Conservation (phyloP, 108 stramenopile genomes). For the Poteriospumella lacustris region DNA sequence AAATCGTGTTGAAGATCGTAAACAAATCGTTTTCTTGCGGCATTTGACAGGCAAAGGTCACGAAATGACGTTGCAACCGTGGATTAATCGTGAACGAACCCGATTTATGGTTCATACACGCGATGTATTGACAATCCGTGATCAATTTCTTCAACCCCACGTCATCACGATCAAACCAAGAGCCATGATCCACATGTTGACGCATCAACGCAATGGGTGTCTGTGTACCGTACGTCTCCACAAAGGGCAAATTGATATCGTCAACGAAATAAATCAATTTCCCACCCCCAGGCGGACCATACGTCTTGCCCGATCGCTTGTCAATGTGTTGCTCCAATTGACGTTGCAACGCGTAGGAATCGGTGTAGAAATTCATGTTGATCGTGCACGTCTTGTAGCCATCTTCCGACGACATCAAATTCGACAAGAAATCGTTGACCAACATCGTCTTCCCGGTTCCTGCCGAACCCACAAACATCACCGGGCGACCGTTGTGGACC, state of each 20-base stretch:
- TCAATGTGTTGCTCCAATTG: conserved; percentile 51
- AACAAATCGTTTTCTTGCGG: conserved; percentile 34
- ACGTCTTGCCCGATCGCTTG: conserved; percentile 46
- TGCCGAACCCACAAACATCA: conserved; percentile 46
- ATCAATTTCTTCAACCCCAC: conserved; percentile 39
- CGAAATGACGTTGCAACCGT: conserved; percentile 48
- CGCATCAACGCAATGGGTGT: conserved; percentile 45
- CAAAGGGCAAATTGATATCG: conserved; percentile 49
- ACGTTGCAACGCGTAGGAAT: conserved; percentile 37
- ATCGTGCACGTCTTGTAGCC: conserved; percentile 25
- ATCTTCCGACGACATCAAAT: neutral
- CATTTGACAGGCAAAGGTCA: conserved; percentile 33
- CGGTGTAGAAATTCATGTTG: conserved; percentile 56
- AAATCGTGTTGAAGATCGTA: conserved; percentile 38
- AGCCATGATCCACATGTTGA: conserved; percentile 40
- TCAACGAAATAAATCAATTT: conserved; percentile 43
- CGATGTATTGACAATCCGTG: conserved; percentile 36
- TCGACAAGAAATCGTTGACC: conserved; percentile 38
- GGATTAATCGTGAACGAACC: conserved; percentile 41
- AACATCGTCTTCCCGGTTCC: conserved; percentile 51
- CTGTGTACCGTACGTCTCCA: conserved; percentile 53
- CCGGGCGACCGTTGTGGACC: conserved; percentile 8
- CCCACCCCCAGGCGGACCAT: conserved; percentile 42
- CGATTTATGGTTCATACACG: conserved; percentile 44
- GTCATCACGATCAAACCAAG: conserved; percentile 46